Evolutionary conservation across 2,329 filamentous ascomycete genomes (phyloP).

Genomic region (Phaeosphaeriaceae sp.): DNA sequence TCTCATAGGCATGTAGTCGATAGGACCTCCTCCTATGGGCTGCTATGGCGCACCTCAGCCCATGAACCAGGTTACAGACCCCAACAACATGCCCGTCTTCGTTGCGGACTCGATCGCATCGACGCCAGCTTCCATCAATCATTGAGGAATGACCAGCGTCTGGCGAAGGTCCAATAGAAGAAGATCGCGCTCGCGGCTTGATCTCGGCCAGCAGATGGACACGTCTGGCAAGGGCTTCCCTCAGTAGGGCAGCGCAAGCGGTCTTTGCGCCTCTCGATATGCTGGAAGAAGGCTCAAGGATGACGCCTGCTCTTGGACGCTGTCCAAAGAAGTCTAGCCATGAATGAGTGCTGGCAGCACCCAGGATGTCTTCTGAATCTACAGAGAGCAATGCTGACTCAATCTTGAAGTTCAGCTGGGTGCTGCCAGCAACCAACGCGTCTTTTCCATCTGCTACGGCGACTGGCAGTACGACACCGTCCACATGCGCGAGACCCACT

Average conservation of each 20-base stretch:
- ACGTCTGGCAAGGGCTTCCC: conserved; percentile 60
- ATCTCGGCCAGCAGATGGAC: conserved; percentile 67
- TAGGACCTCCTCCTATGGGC: too few species aligned
- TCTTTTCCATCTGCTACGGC: neutral
- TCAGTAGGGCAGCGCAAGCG: conserved; percentile 56
- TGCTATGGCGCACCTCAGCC: conserved; percentile 73
- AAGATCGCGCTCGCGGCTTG: conserved; percentile 50
- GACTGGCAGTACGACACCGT: too few species aligned
- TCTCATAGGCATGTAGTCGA: conserved; percentile 69
- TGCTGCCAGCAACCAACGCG: neutral
- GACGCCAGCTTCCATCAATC: neutral
- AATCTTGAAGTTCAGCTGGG: too few species aligned
- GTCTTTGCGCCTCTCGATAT: conserved; percentile 5
- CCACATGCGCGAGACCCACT: too few species aligned
- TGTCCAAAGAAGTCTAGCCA: too few species aligned
- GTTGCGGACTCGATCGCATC: conserved; percentile 61
- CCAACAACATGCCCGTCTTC: conserved; percentile 99
- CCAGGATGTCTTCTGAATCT: too few species aligned
- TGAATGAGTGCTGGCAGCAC: too few species aligned
- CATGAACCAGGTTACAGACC: conserved; percentile 99
- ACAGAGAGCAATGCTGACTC: too few species aligned
- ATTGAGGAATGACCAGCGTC: neutral
- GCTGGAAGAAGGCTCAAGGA: too few species aligned
- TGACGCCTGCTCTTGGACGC: too few species aligned
- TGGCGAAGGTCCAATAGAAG: neutral